Evolutionary conservation across 768 basidiomycete genomes (phyloP), one percentile per base, ranked within the genome.

Genomic region (Wakefieldia striispora): DNA sequence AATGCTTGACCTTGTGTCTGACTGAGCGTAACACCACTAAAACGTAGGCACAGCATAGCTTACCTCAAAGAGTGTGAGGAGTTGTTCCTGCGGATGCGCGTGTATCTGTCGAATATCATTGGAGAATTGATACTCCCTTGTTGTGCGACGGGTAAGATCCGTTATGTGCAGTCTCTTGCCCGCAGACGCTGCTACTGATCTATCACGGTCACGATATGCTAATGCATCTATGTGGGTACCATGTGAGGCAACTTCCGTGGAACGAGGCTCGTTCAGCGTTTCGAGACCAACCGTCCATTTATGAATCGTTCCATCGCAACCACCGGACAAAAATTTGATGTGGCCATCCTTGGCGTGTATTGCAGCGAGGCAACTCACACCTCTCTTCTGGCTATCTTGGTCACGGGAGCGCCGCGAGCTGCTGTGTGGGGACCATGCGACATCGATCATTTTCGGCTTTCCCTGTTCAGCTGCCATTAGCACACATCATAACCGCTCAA

Each of bases 1-100:
- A 67, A 60, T 76, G 75, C 51, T 74, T 70, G 47, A 81, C 68
- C 80, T 81, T 57, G 45, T 49, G 40, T 38, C 35, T 34, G 37
- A 40, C 47, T 60, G 43, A 58, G 50, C 49, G 26, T 12, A 34
- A 45, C 51, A 45, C 40, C 53, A 36, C 29, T 38, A 35, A 31
- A 51, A 53, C 41, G 44, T 38, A 53, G 42, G 49, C 39, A 39
- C 39, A 47, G 40, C 50, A 55, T 53, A 47, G 62, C 75, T 60
- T 55, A 74, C 79, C 72, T 82, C 78, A 20, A 80, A 62, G 36
- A 77, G 62, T 17, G 73, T 69, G 47, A 82, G 53, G 47, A 70
- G 62, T n/a, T 65, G 62, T 43, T 60, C 67, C 49, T 78, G 70
- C 35, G 73, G 74, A 51, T 77, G 72, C 21, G 73, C 58, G 55